These are phyloP conservation scores for Jacaranda copaia DNA, from an alignment of 257 asterid genomes.

Conservation along the genomic window DNA sequence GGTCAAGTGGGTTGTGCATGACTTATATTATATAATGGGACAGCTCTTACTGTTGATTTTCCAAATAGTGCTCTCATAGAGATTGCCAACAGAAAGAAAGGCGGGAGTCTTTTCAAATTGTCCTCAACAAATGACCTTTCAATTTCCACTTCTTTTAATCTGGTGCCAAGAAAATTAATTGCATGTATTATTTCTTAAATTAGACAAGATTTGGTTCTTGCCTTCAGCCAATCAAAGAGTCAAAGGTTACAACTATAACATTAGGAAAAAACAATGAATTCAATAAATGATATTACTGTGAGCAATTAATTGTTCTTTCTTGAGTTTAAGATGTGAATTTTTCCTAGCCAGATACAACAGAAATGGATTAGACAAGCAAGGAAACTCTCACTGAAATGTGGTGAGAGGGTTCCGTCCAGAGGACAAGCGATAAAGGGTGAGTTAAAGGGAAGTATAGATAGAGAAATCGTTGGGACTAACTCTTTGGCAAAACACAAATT, in stretches of 20 bases:
- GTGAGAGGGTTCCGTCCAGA: not conserved
- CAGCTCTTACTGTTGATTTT: not conserved
- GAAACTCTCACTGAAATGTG: not conserved
- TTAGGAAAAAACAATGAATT: constrained; percentile 1
- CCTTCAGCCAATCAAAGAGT: not conserved
- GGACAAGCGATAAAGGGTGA: constrained; percentile 4
- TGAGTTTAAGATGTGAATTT: not conserved
- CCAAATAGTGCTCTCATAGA: not conserved
- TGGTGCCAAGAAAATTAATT: not conserved
- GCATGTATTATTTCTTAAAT: not conserved
- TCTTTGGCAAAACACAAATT: constrained; percentile 4
- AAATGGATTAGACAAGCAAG: not conserved
- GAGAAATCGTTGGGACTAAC: not conserved
- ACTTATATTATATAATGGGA: not conserved
- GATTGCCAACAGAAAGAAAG: constrained; percentile 13
- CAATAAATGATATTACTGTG: not conserved
- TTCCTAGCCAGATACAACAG: not conserved
- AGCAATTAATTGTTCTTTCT: constrained; percentile 17
- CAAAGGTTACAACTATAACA: not conserved
- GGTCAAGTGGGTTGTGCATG: constrained; percentile 3
- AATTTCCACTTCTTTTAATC: not conserved
- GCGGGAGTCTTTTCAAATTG: not conserved
- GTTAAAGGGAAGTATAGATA: not conserved
- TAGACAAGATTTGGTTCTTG: not conserved
- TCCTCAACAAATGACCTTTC: not conserved